phyloP scores from a whole-genome alignment of 768 basidiomycete genomes.

The Suillus ampliporus region DNA sequence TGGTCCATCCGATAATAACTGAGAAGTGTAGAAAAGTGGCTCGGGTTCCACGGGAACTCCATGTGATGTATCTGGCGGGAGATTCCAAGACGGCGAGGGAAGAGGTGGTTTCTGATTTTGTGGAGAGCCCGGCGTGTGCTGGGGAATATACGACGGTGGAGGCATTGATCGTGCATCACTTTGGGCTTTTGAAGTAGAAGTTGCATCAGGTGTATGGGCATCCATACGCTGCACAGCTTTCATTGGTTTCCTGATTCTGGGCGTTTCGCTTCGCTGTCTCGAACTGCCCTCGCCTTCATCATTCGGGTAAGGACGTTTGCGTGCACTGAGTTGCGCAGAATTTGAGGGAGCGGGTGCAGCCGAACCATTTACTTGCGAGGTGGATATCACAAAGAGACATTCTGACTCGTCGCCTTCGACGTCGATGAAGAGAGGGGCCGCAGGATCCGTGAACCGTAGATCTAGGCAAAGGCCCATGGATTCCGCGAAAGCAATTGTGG shows the following conservation, averaged over 20 bases:
- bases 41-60: constrained; percentile 14
- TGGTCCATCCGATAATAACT: constrained; percentile 14
- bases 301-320: constrained; percentile 27
- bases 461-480: constrained; percentile 67
- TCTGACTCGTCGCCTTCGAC: constrained; percentile 71
- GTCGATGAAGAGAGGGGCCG: constrained; percentile 77
- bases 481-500: constrained; percentile 81
- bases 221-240: constrained; percentile 41
- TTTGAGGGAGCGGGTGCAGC: constrained; percentile 19
- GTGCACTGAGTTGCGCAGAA: constrained; percentile 15
- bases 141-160: constrained; percentile 38
- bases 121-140: constrained; percentile 17
- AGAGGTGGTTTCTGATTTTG: constrained; percentile 4
- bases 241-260: constrained; percentile 46
- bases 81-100: constrained; percentile 7
- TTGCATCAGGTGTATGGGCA: constrained; percentile 9
- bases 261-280: constrained; percentile 37
- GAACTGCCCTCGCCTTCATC: constrained; percentile 29
- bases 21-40: constrained; percentile 35
- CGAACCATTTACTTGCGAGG: constrained; percentile 59
- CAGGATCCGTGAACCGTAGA: constrained; percentile 77
- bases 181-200: constrained; percentile 17
- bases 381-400: constrained; percentile 79
- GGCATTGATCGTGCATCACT: constrained; percentile 44
- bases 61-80: not conserved